These are phyloP conservation scores for Fusarium pininemorale DNA, from an alignment of 2,329 filamentous ascomycete species.

Conservation along the genomic window DNA sequence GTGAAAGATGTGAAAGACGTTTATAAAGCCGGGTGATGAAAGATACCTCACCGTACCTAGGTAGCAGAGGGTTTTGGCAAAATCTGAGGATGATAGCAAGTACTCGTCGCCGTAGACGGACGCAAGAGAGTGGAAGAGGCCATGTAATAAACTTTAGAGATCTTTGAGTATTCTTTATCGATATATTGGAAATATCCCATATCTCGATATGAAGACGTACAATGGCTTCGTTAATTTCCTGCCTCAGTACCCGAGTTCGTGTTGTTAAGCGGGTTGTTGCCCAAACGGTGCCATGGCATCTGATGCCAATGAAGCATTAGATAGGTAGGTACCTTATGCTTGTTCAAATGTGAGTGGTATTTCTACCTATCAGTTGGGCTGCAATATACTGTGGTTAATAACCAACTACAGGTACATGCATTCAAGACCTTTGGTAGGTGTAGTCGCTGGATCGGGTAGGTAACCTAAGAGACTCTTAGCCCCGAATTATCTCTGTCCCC, in stretches of 20 bases:
- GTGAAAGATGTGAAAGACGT: neutral
- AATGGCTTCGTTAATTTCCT: neutral
- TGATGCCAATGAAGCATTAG: neutral
- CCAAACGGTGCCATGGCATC: neutral
- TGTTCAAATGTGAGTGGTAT: neutral
- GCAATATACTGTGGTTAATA: neutral
- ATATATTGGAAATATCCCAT: neutral
- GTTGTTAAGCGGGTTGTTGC: neutral
- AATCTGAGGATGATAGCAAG: neutral
- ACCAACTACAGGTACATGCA: neutral
- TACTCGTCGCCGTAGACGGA: neutral
- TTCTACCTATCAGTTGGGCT: neutral
- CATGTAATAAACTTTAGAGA: no score
- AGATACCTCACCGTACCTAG: no score
- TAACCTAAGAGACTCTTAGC: slow-evolving; percentile 1
- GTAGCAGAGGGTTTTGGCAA: neutral
- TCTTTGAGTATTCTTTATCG: neutral
- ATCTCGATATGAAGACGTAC: neutral
- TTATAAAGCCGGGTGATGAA: neutral
- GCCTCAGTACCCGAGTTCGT: neutral
- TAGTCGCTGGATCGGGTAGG: neutral
- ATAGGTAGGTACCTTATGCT: no score
- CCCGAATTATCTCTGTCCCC: slow-evolving; percentile 20
- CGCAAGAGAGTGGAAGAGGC: neutral
- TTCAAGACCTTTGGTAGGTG: neutral